Base-by-base conservation (phyloP, 2,329 filamentous ascomycete genomes). In the Xylaria arbuscula region DNA sequence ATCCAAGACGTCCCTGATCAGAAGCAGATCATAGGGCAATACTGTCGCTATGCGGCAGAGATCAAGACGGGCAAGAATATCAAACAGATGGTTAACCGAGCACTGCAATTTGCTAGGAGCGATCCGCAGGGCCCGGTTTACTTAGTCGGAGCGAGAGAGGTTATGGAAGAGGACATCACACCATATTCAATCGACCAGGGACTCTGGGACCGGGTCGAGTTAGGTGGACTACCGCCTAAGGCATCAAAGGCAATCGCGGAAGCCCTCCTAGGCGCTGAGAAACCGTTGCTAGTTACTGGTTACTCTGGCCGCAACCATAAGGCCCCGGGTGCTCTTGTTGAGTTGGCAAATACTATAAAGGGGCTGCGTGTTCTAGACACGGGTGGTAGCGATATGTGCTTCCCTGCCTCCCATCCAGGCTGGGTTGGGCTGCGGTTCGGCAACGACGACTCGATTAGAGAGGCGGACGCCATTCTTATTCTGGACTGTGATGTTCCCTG, bases 401-500 rank as follows among this genome's bases (percentile, higher is more conserved):
- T 94, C 80, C 92, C 91, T 0, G 89, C 88, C 0, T 84, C 90
- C 62, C 91, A 94, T 73, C 88, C 86, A 1, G 88, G 81, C 0
- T 93, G 88, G 82, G 77, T 93, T 13, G 91, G 94, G 1, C 79
- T 96, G 60, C 86, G 89, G 51, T 97, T 90, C 74, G 93, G 93
- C 2, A 85, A 87, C 2, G 92, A 97, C 60, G 88, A 92, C 1
- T 84, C 85, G 50, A 92, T 97, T 77, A 87, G 85, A 67, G 88
- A 88, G 0, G 93, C 94, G 0, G 95, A 98, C 78, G 88, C 93
- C 11, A 97, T 98, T 67, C 73, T 98, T 0, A 90, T 97, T 2
- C 77, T 97, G 28, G 92, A 98, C 79, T 97, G 93, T 71, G 94
- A 98, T 76, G 93, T 97, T 0, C 94, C 94, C 0, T 98, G 94